phyloP scores from a whole-genome alignment of 371 early-diverging fungal species.

The Basidiobolus meristosporus region DNA sequence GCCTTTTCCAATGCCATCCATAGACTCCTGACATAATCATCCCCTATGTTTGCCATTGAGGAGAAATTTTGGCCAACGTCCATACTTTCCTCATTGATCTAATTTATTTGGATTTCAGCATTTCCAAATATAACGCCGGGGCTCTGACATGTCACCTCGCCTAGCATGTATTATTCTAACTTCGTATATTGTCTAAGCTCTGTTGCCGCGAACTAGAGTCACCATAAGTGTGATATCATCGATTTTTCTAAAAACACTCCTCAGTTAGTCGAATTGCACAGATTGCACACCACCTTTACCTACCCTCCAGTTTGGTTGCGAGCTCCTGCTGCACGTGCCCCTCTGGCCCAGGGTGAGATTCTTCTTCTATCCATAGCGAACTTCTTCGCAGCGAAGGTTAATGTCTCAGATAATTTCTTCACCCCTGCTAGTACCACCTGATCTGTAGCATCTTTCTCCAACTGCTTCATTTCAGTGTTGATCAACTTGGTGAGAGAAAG shows the following conservation, averaged over 20 bases:
- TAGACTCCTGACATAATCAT: too few relatives aligned
- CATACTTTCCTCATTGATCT: too few relatives aligned
- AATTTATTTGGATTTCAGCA: too few relatives aligned
- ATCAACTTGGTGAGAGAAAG: slow-evolving; percentile 17
- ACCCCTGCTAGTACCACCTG: background rate
- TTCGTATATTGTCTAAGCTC: too few relatives aligned
- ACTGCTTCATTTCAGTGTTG: slow-evolving; percentile 6
- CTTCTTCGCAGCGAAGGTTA: slow-evolving; percentile 17
- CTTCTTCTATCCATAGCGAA: slow-evolving; percentile 9
- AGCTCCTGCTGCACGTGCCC: slow-evolving; percentile 3
- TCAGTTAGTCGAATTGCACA: too few relatives aligned
- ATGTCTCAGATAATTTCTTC: background rate
- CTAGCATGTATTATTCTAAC: too few relatives aligned
- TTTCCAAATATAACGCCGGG: too few relatives aligned
- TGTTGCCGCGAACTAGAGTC: slow-evolving; percentile 7
- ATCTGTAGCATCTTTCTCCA: slow-evolving; percentile 1
- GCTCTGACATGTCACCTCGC: too few relatives aligned
- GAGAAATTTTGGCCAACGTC: too few relatives aligned
- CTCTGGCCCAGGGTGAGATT: slow-evolving; percentile 5
- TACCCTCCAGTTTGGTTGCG: slow-evolving; percentile 11
- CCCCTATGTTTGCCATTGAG: too few relatives aligned
- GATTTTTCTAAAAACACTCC: slow-evolving; percentile 14
- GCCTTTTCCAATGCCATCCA: too few relatives aligned
- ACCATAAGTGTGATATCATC: slow-evolving; percentile 22
- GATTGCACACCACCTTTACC: too few relatives aligned